These are phyloP conservation scores for Globisporangium nunn DNA, from an alignment of 352 stramenopile species.

Conservation along the genomic window DNA sequence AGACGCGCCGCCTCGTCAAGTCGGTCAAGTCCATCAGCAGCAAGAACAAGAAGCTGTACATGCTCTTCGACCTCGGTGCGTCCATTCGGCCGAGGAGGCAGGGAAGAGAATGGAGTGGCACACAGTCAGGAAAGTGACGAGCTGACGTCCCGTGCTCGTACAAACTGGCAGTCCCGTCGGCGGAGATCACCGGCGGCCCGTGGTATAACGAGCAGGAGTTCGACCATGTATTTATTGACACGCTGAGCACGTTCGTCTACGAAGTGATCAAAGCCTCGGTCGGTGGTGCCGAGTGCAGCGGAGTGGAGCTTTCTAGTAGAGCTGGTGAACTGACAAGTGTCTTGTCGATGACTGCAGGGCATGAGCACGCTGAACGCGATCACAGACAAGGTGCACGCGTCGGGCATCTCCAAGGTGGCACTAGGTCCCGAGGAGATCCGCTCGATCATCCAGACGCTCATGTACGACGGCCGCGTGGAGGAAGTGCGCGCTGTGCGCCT, in stretches of 20 bases:
- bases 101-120: too few species aligned
- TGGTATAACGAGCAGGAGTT: slow-evolving; percentile 99
- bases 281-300: neutral
- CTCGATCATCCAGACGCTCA: slow-evolving; percentile 90
- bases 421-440: slow-evolving; percentile 87
- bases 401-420: slow-evolving; percentile 88
- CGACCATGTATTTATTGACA: slow-evolving; percentile 98
- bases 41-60: slow-evolving; percentile 99
- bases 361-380: slow-evolving; percentile 86
- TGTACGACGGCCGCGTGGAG: slow-evolving; percentile 89
- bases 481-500: slow-evolving; percentile 83
- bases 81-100: neutral
- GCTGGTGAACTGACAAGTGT: neutral
- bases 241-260: slow-evolving; percentile 93
- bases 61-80: slow-evolving; percentile 91
- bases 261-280: slow-evolving; percentile 83
- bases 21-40: slow-evolving; percentile 98
- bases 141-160: neutral
- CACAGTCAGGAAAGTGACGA: neutral
- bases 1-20: slow-evolving; percentile 96
- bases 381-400: slow-evolving; percentile 86
- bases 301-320: neutral
- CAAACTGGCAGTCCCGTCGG: slow-evolving; percentile 80
- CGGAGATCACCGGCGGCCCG: slow-evolving; percentile 97
- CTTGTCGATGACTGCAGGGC: slow-evolving; percentile 17